Evolutionary conservation across 2,329 filamentous ascomycete species (phyloP).

Genomic region (Aureobasidium sp.): DNA sequence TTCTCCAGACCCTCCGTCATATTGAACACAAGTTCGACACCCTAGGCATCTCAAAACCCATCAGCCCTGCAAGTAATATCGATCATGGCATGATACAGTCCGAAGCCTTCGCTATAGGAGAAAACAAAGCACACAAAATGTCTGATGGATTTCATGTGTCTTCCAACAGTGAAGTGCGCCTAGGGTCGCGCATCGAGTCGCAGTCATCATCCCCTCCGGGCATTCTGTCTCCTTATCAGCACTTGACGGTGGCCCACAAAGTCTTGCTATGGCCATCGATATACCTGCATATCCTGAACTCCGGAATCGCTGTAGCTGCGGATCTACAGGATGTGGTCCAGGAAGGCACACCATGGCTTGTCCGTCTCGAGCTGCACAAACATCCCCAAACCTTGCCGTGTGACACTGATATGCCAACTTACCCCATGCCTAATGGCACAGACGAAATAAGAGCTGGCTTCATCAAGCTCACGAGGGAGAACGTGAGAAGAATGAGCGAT

Average conservation of each 20-base stretch:
- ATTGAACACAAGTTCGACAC: constrained; percentile 50
- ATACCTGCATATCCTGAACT: constrained; percentile 28
- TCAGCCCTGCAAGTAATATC: constrained; percentile 17
- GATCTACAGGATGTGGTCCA: constrained; percentile 29
- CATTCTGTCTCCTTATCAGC: constrained; percentile 14
- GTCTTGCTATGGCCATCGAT: constrained; percentile 40
- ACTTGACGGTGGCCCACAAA: constrained; percentile 39
- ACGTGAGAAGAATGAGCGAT: constrained; percentile 43
- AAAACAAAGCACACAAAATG: no score
- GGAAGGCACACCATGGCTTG: constrained; percentile 32
- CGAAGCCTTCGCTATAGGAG: not conserved
- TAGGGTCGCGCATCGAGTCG: not conserved
- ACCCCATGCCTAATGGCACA: constrained; percentile 13
- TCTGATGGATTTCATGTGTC: not conserved
- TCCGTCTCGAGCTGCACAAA: constrained; percentile 26
- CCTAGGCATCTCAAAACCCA: constrained; percentile 17
- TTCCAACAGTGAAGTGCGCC: not conserved
- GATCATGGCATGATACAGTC: not conserved
- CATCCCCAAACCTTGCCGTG: constrained; percentile 23
- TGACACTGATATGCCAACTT: constrained; percentile 21
- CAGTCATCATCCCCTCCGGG: not conserved
- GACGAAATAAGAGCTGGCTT: constrained; percentile 22
- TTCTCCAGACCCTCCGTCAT: constrained; percentile 47
- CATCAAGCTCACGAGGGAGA: constrained; percentile 37
- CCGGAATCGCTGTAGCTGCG: constrained; percentile 23